Base-by-base conservation (phyloP, 805 yeast genomes). In the Schizosaccharomyces cryophilus region DNA sequence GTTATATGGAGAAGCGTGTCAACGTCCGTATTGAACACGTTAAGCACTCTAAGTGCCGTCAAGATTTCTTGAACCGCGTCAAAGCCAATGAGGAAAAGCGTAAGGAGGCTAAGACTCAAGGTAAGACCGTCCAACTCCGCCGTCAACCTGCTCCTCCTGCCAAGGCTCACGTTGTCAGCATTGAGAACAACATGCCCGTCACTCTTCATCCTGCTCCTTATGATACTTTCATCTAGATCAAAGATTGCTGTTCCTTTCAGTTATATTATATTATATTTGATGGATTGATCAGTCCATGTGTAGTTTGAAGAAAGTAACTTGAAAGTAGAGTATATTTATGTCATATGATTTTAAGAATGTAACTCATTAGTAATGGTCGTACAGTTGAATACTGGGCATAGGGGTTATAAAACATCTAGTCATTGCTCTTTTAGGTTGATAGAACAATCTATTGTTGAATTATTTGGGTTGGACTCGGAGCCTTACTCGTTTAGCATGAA, bases 41-140 rank as follows among this genome's bases (percentile, higher is more conserved):
- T 74, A 89, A 88, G 82, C 98, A 93, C 87, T 93, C 98, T 74
- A 90, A 90, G 81, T 93, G 97, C 84, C 90, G 98, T 81, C 86
- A 86, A 78, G 97, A 93, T 80, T 93, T 93, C 80, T 83, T 93
- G 78, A 85, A 86, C 84, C 88, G 98, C 82, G 98, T 93, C 74
- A 90, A 89, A 83, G 75, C 83, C 74, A 93, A 90, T 79, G 96
- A 95, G 76, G 93, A 87, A 71, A 82, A 81, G 81, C 85, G 83
- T 80, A 77, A 76, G 71, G 97, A 85, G 78, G 98, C 97, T 71
- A 89, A 88, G 83, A 89, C 85, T 69, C 78, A 84, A 75, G 97
- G 97, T 77, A 84, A 81, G 74, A 77, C 85, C 70, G 90, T 86
- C 68, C 80, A 79, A 79, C 86, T 93, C 73, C 93, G 90, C 89